Base-by-base conservation (phyloP, 805 yeast species). In the Wickerhamomyces strasburgensis region DNA sequence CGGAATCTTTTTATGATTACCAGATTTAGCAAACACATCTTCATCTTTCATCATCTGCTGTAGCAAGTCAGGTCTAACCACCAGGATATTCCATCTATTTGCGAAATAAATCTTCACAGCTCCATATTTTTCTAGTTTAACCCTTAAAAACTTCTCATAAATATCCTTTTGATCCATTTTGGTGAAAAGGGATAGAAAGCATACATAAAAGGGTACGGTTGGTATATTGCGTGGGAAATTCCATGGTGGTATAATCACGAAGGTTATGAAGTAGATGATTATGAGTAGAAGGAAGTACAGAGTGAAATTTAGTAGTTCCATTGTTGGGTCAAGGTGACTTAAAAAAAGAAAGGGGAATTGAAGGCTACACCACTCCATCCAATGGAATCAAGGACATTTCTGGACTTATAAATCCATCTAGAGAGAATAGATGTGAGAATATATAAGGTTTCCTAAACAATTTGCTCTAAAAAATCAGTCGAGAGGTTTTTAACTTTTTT, bases 101-200 rank as follows among this genome's bases (percentile, higher is more conserved):
- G 76, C 83, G 59, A 75, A 77, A 49, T 67, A 77, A 5, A 75
- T 61, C 51, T 75, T 75, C 0, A 70, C 82, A 0, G 80, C 80
- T 0, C 83, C 83, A 49, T 67, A 58, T 33, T 61, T 65, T 42
- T 73, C 76, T 33, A 74, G 48, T 27, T 70, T 66, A 5, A 62
- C 62, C 29, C 65, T 58, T 27, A 74, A 52, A 46, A 67, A 75
- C 9, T 28, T 34, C 8, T 68, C 53, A 52, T 61, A 76, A 6
- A 76, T 60, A 18, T 72, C 64, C 21, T 58, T 49, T 47, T 77
- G 82, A 45, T 75, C 82, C 45, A 70, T 49, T 3, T 54, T 49
- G 2, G 70, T 62, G 23, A 65, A 54, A 0, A 65, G 44, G 0
- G 78, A 70, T 17, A 76, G 47, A 43, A 76, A 73, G 0, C 73